Percentiles rank a stretch among this genome's conserved stretches.
These are phyloP conservation scores for Escovopsis sp. DNA, from an alignment of 2,329 filamentous ascomycete genomes.

Conservation along the genomic window DNA sequence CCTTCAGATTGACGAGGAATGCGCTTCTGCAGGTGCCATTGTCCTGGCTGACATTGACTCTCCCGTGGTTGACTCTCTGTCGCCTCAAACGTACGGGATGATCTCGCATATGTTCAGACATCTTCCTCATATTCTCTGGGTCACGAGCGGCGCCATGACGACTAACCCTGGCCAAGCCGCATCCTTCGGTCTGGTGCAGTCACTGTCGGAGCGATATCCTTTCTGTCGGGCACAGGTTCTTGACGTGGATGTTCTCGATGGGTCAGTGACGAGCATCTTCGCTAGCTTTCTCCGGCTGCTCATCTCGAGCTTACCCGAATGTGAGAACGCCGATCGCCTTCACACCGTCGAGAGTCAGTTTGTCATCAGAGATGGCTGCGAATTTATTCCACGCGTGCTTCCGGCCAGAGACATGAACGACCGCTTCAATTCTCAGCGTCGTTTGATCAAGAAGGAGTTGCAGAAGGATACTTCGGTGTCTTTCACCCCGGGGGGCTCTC, in stretches of 20 bases:
- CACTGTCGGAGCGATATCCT: background rate
- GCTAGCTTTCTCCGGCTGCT: background rate
- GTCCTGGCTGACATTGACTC: conserved; percentile 1
- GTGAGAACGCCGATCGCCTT: background rate
- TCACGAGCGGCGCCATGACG: background rate
- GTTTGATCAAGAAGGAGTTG: background rate
- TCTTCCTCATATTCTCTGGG: background rate
- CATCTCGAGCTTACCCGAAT: background rate
- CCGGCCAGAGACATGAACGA: background rate
- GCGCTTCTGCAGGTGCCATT: background rate
- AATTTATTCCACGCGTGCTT: background rate
- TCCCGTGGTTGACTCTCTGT: background rate
- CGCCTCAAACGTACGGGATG: background rate
- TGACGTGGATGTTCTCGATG: background rate
- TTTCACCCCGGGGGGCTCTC: background rate
- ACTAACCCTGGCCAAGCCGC: background rate
- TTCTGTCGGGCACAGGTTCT: background rate
- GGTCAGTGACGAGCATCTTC: background rate
- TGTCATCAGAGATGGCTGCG: background rate
- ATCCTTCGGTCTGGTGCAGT: background rate
- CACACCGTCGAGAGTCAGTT: background rate
- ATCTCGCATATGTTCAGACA: background rate
- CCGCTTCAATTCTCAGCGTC: background rate
- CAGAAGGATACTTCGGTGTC: background rate
- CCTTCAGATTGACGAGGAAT: background rate